Evolutionary conservation across 1,284 basidiomycete species (phyloP).

Genomic region (Austropuccinia psidii): DNA sequence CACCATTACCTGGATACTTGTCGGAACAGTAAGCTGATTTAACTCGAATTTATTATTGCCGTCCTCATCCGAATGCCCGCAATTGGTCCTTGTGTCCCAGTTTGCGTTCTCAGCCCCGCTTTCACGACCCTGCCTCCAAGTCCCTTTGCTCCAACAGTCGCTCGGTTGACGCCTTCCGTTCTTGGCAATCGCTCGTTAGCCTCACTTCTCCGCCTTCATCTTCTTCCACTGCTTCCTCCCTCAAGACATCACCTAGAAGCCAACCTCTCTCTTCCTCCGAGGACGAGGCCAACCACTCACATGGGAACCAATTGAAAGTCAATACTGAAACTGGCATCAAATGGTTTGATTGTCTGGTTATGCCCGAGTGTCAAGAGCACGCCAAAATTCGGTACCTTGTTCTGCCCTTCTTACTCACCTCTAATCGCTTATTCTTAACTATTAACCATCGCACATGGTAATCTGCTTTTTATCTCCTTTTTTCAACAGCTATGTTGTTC

Average conservation of each 20-base stretch:
- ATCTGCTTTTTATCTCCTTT: neutral
- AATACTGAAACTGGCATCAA: constrained; percentile 18
- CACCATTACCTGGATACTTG: constrained; percentile 28
- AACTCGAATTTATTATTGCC: neutral
- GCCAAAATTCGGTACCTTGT: constrained; percentile 20
- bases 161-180: constrained; percentile 26
- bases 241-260: neutral
- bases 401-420: neutral
- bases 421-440: neutral
- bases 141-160: constrained; percentile 28
- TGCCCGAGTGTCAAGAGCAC: constrained; percentile 23
- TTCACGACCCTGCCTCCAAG: constrained; percentile 25
- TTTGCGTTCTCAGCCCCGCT: constrained; percentile 30
- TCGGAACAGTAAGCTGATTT: constrained; percentile 2
- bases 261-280: neutral
- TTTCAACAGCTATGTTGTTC: constrained; percentile 40
- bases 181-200: constrained; percentile 16
- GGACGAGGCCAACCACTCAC: neutral
- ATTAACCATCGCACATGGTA: too few relatives aligned
- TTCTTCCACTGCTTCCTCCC: constrained; percentile 4
- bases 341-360: constrained; percentile 32
- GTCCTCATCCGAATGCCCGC: neutral
- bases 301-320: constrained; percentile 19
- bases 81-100: neutral
- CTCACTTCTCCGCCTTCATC: constrained; percentile 14